Base-by-base conservation (phyloP, 805 yeast genomes). In the Nakazawaea sp. region DNA sequence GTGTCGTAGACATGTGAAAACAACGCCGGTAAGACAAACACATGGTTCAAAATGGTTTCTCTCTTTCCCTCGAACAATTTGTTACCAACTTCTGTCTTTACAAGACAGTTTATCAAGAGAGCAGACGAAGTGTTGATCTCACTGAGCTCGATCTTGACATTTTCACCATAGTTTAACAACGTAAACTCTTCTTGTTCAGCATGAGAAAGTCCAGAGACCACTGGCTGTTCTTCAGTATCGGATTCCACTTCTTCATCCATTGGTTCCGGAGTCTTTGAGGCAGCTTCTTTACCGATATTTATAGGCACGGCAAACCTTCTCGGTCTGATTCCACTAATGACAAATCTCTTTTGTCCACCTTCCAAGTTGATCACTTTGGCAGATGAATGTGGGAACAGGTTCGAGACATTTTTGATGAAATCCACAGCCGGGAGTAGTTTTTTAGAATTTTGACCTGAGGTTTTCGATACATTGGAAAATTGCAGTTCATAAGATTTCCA, bases 401-500 rank as follows among this genome's bases (percentile, higher is more conserved):
- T 75, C 24, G 89, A 81, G 16, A 90, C 97, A 53, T 92, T 90
- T 50, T 90, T 87, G 56, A 92, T 92, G 57, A 92, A 92, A 47
- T 92, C 97, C 10, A 92, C 97, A 0, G 98, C 98, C 1, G 96
- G 95, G 23, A 90, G 67, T 34, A 90, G 62, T 47, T 77, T 74
- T 39, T 70, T 66, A 11, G 58, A 56, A 27, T 73, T 67, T 49
- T 79, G 72, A 21, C 61, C 66, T 30, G 63, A 59, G 3, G 64
- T 65, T 15, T 13, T 12, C 3, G n/a, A 18, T 2, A 32, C 13
- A 13, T 7, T 38, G 72, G 74, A 81, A 51, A 92, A 92, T 55
- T 83, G 92, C 11, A 78, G 65, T 56, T 92, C 97, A 61, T 92
- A 92, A 1, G 95, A 78, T 56, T 88, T 86, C 98, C 98, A 92